phyloP scores from a whole-genome alignment of 2,329 filamentous ascomycete genomes.

The Tolypocladium album region DNA sequence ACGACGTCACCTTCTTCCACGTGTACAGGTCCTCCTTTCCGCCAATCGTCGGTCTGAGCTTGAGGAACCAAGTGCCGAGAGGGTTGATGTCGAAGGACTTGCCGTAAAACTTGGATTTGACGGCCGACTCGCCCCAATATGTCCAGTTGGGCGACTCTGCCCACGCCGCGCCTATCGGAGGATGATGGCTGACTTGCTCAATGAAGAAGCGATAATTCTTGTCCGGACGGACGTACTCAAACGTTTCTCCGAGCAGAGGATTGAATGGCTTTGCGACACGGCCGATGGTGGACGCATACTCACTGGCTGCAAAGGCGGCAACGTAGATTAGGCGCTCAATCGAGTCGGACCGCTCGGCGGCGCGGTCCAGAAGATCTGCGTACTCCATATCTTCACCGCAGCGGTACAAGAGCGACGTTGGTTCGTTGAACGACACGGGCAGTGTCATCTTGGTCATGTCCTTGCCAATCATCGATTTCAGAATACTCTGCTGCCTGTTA shows the following conservation, averaged over 20 bases:
- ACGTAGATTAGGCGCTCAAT: slow-evolving; percentile 91
- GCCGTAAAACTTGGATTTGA: slow-evolving; percentile 95
- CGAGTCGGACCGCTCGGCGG: slow-evolving; percentile 74
- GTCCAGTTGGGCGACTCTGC: slow-evolving; percentile 92
- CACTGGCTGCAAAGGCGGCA: slow-evolving; percentile 87
- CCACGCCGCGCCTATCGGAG: slow-evolving; percentile 85
- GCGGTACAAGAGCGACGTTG: slow-evolving; percentile 87
- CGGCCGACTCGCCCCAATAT: slow-evolving; percentile 91
- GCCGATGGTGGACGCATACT: slow-evolving; percentile 93
- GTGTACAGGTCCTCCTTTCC: slow-evolving; percentile 84
- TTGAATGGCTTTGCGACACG: slow-evolving; percentile 98
- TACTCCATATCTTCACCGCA: slow-evolving; percentile 99
- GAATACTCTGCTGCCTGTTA: slow-evolving; percentile 56
- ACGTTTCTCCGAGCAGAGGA: slow-evolving; percentile 89
- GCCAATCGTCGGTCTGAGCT: slow-evolving; percentile 63
- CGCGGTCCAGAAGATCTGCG: slow-evolving; percentile 79
- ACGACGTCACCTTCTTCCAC: slow-evolving; percentile 97
- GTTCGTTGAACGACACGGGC: slow-evolving; percentile 97
- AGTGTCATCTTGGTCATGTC: slow-evolving; percentile 99
- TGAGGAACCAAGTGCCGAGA: slow-evolving; percentile 93
- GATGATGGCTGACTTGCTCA: slow-evolving; percentile 96
- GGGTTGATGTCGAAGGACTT: slow-evolving; percentile 97
- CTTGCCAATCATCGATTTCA: slow-evolving; percentile 99
- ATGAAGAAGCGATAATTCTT: slow-evolving; percentile 98
- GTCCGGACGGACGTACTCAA: slow-evolving; percentile 90